Percentiles rank a stretch among this genome's conserved stretches.
phyloP scores from a whole-genome alignment of 495 filamentous ascomycete genomes.

The Xylaria castorea region DNA sequence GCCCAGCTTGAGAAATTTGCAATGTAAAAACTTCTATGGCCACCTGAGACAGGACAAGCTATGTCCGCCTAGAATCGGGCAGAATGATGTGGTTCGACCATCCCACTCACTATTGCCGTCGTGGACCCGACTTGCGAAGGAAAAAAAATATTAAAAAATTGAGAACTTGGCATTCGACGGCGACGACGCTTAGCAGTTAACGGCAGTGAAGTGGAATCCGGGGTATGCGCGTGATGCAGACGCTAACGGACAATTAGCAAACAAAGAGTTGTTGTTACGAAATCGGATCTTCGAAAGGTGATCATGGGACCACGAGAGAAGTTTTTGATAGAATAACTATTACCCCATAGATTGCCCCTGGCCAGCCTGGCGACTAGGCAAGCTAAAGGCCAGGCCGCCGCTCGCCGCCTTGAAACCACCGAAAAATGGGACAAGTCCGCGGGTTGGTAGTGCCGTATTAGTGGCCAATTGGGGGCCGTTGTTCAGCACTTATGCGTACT shows the following conservation, averaged over 20 bases:
- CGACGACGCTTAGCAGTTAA: constrained; percentile 37
- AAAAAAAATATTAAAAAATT: neutral
- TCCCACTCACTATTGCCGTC: constrained; percentile 8
- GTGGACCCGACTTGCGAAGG: neutral
- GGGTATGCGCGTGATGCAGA: constrained; percentile 43
- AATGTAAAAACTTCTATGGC: constrained; percentile 32
- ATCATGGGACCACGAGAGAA: constrained; percentile 42
- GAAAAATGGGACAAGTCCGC: constrained; percentile 2
- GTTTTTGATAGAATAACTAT: constrained; percentile 45
- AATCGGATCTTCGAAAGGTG: constrained; percentile 36
- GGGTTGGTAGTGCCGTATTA: neutral
- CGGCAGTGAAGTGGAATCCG: constrained; percentile 40
- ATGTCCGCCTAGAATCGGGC: neutral
- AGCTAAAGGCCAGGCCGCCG: neutral
- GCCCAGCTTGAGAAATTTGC: constrained; percentile 26
- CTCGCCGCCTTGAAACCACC: constrained; percentile 8
- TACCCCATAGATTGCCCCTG: constrained; percentile 49
- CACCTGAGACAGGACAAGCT: constrained; percentile 6
- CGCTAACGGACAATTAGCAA: constrained; percentile 35
- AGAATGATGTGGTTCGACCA: constrained; percentile 7
- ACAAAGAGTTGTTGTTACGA: constrained; percentile 40
- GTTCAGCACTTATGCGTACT: neutral
- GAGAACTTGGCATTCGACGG: neutral
- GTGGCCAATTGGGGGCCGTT: constrained; percentile 11
- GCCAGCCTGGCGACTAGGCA: neutral